These are phyloP conservation scores for Pezicula rhizophila DNA, from an alignment of 2,329 filamentous ascomycete genomes.

Conservation along the genomic window DNA sequence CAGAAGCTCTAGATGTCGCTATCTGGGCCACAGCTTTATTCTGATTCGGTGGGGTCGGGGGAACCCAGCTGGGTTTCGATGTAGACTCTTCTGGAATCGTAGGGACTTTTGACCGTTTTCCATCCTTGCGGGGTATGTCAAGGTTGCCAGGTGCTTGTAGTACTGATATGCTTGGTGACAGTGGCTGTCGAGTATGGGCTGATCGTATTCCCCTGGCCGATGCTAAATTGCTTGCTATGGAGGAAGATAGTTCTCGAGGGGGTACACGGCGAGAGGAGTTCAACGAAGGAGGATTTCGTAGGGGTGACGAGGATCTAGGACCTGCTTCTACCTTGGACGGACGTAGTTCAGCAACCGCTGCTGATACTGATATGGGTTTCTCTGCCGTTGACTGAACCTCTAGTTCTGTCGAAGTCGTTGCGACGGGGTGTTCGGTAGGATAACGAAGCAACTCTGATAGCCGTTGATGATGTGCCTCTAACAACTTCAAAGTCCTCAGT, in stretches of 20 bases:
- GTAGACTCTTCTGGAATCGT: slow-evolving; percentile 44
- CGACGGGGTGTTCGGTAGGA: slow-evolving; percentile 35
- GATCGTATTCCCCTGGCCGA: slow-evolving; percentile 75
- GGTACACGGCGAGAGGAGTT: slow-evolving; percentile 34
- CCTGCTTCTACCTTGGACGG: slow-evolving; percentile 25
- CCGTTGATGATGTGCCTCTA: slow-evolving; percentile 81
- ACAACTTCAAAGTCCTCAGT: slow-evolving; percentile 72
- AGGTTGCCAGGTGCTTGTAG: slow-evolving; percentile 68
- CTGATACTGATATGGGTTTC: slow-evolving; percentile 24
- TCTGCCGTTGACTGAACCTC: slow-evolving; percentile 22
- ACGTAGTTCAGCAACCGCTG: slow-evolving; percentile 26
- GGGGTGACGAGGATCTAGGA: slow-evolving; percentile 20
- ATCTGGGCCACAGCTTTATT: slow-evolving; percentile 23
- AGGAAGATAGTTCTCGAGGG: slow-evolving; percentile 67
- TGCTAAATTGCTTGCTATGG: slow-evolving; percentile 82
- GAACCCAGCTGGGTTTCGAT: slow-evolving; percentile 48
- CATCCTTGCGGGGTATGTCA: slow-evolving; percentile 47
- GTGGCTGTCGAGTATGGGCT: slow-evolving; percentile 58
- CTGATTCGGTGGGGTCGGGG: slow-evolving; percentile 32
- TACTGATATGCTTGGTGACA: slow-evolving; percentile 66
- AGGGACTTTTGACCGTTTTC: slow-evolving; percentile 45
- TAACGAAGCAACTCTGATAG: slow-evolving; percentile 77
- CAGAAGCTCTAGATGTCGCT: slow-evolving; percentile 23
- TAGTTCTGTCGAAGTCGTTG: slow-evolving; percentile 14
- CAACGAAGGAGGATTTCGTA: slow-evolving; percentile 19